phyloP scores from a whole-genome alignment of 306 rosid genomes.

The Bauhinia variegata region DNA sequence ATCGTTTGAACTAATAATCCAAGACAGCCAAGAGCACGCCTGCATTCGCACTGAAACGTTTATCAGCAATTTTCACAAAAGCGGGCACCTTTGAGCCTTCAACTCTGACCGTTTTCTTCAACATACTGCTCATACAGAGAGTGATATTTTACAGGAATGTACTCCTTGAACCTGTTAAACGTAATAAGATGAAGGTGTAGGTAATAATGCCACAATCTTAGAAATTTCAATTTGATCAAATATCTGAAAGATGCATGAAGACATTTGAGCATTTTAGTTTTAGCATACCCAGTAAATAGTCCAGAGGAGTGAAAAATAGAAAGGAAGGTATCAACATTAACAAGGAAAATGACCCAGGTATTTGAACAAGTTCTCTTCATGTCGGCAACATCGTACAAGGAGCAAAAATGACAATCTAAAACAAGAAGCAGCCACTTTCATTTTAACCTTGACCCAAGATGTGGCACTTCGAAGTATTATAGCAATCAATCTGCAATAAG shows the following conservation, averaged over 20 bases:
- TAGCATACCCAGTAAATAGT: not conserved
- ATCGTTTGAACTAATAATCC: slow-evolving; percentile 28
- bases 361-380: not conserved
- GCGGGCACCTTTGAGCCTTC: slow-evolving; percentile 19
- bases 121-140: slow-evolving; percentile 69
- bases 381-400: slow-evolving; percentile 23
- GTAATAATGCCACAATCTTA: slow-evolving; percentile 19
- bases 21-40: slow-evolving; percentile 32
- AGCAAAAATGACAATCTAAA: slow-evolving; percentile 17
- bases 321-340: not conserved
- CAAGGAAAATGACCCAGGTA: too few species aligned
- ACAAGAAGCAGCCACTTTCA: not conserved
- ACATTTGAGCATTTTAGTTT: not conserved
- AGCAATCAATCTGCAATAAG: slow-evolving; percentile 6
- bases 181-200: slow-evolving; percentile 25
- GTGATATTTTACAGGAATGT: slow-evolving; percentile 81
- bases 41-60: slow-evolving; percentile 31
- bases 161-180: slow-evolving; percentile 82
- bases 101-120: slow-evolving; percentile 36
- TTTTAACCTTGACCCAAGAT: not conserved
- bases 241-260: slow-evolving; percentile 12
- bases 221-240: slow-evolving; percentile 29
- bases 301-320: not conserved
- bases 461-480: slow-evolving; percentile 17
- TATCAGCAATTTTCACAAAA: slow-evolving; percentile 7